Evolutionary conservation across 768 basidiomycete species (phyloP).

Genomic region (Serpula lacrymans): DNA sequence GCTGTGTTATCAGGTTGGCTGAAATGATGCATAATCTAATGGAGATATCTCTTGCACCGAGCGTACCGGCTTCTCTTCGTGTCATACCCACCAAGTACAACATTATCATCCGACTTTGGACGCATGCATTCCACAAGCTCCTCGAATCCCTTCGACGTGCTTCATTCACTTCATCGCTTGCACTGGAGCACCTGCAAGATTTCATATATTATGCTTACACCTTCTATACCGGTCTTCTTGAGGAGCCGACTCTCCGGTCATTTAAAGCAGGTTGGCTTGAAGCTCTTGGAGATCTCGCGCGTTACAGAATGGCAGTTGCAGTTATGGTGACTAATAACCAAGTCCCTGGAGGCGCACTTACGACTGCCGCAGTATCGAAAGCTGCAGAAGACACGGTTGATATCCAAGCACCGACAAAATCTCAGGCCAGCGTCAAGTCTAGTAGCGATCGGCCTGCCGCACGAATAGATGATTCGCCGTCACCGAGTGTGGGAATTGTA

Average conservation of each 20-base stretch:
- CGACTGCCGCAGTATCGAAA: conserved; percentile 52
- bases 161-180: conserved; percentile 58
- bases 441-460: conserved; percentile 49
- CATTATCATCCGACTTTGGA: conserved; percentile 92
- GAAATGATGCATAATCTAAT: conserved; percentile 90
- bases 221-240: conserved; percentile 87
- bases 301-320: conserved; percentile 96
- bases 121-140: conserved; percentile 83
- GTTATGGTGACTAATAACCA: conserved; percentile 62
- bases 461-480: conserved; percentile 61
- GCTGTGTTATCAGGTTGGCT: conserved; percentile 57
- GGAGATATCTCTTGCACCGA: conserved; percentile 78
- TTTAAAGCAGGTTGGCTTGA: conserved; percentile 92
- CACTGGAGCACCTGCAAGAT: conserved; percentile 89
- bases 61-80: conserved; percentile 83
- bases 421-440: conserved; percentile 18
- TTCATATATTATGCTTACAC: conserved; percentile 95
- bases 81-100: conserved; percentile 93
- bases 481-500: conserved; percentile 79
- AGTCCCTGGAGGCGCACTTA: conserved; percentile 43
- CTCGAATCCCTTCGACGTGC: conserved; percentile 88
- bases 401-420: conserved; percentile 35
- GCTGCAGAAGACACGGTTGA: conserved; percentile 24
- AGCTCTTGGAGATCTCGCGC: conserved; percentile 91
- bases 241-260: conserved; percentile 64